These are phyloP conservation scores for Darksidea phi DNA, from an alignment of 495 filamentous ascomycete species.

Conservation along the genomic window DNA sequence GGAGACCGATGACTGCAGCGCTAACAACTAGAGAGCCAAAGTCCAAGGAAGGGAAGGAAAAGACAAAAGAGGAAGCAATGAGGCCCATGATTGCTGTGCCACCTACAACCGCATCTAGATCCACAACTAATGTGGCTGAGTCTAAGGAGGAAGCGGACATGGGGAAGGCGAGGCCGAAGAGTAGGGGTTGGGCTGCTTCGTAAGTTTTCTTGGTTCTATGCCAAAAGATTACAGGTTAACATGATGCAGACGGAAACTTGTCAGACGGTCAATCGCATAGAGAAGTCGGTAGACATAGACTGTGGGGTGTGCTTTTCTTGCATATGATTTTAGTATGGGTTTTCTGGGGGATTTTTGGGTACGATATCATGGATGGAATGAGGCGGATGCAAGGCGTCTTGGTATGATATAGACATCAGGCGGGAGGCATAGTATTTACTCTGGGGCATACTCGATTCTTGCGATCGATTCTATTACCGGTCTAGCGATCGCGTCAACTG, in stretches of 20 bases:
- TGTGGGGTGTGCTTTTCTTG: too few relatives aligned
- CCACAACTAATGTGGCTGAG: background rate
- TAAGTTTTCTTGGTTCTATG: too few relatives aligned
- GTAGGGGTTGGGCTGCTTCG: constrained; percentile 20
- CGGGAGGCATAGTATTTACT: too few relatives aligned
- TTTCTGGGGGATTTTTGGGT: too few relatives aligned
- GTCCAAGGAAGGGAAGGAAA: background rate
- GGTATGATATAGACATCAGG: too few relatives aligned
- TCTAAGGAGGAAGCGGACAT: constrained; percentile 7
- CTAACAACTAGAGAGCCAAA: background rate
- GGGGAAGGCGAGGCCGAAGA: constrained; percentile 7
- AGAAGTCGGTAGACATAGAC: background rate
- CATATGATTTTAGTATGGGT: too few relatives aligned
- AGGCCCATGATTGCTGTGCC: constrained; percentile 18
- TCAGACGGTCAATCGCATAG: constrained; percentile 11
- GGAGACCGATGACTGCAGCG: background rate
- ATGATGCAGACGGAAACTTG: constrained; percentile 9
- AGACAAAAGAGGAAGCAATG: constrained; percentile 10
- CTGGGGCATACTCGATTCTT: too few relatives aligned
- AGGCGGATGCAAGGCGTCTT: too few relatives aligned
- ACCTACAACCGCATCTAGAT: background rate
- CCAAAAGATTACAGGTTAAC: background rate
- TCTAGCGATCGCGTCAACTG: too few relatives aligned
- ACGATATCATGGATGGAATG: too few relatives aligned
- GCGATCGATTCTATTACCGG: too few relatives aligned